Evolutionary conservation across 805 yeast species (phyloP), one percentile per base, ranked within the genome.

Genomic region (Pichia deserticola): DNA sequence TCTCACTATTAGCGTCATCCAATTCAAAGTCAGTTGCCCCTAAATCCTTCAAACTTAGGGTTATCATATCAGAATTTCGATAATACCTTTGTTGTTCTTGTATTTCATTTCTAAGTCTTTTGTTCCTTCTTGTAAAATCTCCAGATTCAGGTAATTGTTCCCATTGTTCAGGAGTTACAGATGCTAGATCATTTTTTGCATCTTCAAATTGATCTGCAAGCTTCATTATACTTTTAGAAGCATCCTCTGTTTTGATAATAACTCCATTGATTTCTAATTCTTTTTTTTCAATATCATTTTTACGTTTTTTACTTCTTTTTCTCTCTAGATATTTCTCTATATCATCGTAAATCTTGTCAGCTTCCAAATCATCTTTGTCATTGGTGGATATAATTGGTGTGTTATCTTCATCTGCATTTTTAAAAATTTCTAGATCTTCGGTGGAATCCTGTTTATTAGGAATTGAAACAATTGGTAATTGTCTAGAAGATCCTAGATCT

Each of bases 131-230:
- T 0, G 99, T 93, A 59, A 87, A 70, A 64, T 92, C 98, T 1
- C 89, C 86, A 1, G 88, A 93, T 54, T 89, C 96, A 0, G 98
- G 98, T 4, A 92, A 60, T 52, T 71, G 75, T 5, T 76, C 73
- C 99, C 99, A 92, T 59, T 90, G 83, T 4, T 79, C 85, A 25
- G 71, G 77, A 4, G 86, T 71, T 0, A 92, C 78, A 0, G 64
- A 57, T 0, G 82, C 69, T 37, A 90, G 65, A 1, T 74, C 79
- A 30, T 82, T 67, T 60, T 90, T 89, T 52, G 85, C 69, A 59
- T 84, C 92, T 1, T 78, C 69, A 62, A 89, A 87, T 54, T 82
- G 80, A n/a, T 62, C 68, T 9, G 80, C 68, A 15, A 78, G 73
- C 10, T 56, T 59, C 10, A 57, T 56, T 33, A 65, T 59, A 1